phyloP scores from a whole-genome alignment of 2,329 filamentous ascomycete species.

The Bipolaris victoriae region DNA sequence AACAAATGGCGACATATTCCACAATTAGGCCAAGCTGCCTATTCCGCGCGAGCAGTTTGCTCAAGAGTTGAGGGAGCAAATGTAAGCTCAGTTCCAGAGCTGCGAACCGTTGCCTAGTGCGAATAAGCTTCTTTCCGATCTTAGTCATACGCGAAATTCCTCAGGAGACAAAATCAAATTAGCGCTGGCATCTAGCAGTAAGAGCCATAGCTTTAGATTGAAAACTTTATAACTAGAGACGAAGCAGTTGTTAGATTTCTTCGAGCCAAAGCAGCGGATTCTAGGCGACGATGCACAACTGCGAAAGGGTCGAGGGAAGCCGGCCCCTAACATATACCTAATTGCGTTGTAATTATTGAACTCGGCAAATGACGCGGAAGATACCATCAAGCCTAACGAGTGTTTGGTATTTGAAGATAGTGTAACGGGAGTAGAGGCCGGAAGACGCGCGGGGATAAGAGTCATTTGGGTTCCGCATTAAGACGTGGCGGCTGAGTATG shows the following conservation, averaged over 20 bases:
- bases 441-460: conserved; percentile 44
- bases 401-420: conserved; percentile 48
- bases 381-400: conserved; percentile 27
- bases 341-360: too few species aligned
- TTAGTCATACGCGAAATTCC: conserved; percentile 5
- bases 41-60: conserved; percentile 11
- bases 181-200: conserved; percentile 2
- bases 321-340: too few species aligned
- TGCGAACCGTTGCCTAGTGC: conserved; percentile 9
- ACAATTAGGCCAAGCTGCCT: conserved; percentile 12
- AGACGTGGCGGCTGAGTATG: conserved; percentile 26
- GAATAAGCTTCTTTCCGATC: conserved; percentile 9
- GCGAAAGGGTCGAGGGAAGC: too few species aligned
- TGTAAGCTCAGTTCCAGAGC: conserved; percentile 9
- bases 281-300: too few species aligned
- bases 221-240: conserved; percentile 8
- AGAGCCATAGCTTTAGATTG: conserved; percentile 1
- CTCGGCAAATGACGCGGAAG: conserved; percentile 3
- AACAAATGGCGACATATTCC: conserved; percentile 14
- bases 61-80: conserved; percentile 7
- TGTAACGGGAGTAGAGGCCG: conserved; percentile 40
- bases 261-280: too few species aligned
- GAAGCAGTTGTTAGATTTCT: not conserved
- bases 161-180: conserved; percentile 3
- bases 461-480: conserved; percentile 46